Conservation (phyloP, 2,329 filamentous ascomycete species). For the Xylariales sp. region DNA sequence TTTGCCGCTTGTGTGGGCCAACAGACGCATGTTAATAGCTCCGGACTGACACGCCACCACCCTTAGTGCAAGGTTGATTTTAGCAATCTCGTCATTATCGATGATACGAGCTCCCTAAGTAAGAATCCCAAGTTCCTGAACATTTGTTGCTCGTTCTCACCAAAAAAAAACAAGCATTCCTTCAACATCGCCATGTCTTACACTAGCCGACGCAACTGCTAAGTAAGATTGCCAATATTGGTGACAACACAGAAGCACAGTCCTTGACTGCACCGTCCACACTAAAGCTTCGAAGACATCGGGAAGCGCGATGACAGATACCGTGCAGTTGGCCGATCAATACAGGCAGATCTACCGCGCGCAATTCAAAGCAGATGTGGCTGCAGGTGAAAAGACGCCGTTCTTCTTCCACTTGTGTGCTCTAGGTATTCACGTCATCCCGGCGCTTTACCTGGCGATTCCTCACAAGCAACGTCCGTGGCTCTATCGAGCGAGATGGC, state of each 20-base stretch:
- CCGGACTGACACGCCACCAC: constrained; percentile 1
- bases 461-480: constrained; percentile 47
- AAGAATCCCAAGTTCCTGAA: too few species aligned
- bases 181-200: too few species aligned
- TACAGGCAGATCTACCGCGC: constrained; percentile 24
- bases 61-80: not conserved
- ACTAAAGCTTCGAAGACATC: too few species aligned
- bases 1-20: too few species aligned
- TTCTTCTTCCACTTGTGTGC: constrained; percentile 50
- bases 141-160: too few species aligned
- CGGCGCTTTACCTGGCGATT: constrained; percentile 50
- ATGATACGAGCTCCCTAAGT: too few species aligned
- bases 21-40: too few species aligned
- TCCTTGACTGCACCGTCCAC: too few species aligned
- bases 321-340: constrained; percentile 18
- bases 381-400: constrained; percentile 37
- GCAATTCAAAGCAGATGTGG: constrained; percentile 23
- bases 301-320: constrained; percentile 10
- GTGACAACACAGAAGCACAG: too few species aligned
- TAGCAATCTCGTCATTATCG: not conserved
- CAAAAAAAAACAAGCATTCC: too few species aligned
- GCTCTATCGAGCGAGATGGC: constrained; percentile 46
- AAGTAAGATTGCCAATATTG: too few species aligned
- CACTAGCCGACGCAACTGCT: too few species aligned
- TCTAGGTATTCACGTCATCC: constrained; percentile 42